Conservation (phyloP, 169 alveolate genomes). For the Cryptosporidium viatorum region DNA sequence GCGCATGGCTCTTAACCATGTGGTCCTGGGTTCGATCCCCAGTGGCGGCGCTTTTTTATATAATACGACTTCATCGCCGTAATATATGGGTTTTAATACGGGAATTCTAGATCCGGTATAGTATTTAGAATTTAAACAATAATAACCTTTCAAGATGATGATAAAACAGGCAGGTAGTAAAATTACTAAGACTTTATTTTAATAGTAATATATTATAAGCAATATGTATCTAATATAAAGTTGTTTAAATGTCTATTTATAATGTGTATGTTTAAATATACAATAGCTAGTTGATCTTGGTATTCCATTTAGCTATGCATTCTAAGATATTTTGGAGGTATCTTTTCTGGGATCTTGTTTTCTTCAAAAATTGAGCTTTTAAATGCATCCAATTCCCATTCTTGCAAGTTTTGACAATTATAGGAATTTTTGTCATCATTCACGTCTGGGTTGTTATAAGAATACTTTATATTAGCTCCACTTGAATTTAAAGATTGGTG, state of each 20-base stretch:
- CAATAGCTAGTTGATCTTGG: background rate
- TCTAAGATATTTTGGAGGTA: slow-evolving; percentile 56
- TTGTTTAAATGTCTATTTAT: no score
- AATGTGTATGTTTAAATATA: background rate
- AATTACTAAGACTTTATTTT: no score
- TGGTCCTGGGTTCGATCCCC: slow-evolving; percentile 92
- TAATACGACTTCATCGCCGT: no score
- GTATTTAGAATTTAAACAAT: no score
- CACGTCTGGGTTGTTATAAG: slow-evolving; percentile 21
- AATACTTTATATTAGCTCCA: slow-evolving; percentile 1
- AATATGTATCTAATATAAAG: background rate
- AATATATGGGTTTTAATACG: no score
- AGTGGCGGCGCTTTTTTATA: slow-evolving; percentile 84
- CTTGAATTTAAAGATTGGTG: background rate
- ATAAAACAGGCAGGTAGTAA: no score
- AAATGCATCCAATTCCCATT: slow-evolving; percentile 58
- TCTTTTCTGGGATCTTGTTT: slow-evolving; percentile 62
- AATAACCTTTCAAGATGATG: no score
- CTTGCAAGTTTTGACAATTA: background rate
- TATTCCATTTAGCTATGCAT: background rate
- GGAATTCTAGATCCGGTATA: no score
- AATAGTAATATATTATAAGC: background rate
- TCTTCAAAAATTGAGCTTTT: slow-evolving; percentile 11
- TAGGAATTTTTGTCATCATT: background rate
- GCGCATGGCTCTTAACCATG: slow-evolving; percentile 90